Evolutionary conservation across 495 filamentous ascomycete genomes (phyloP).

Genomic region (Daldinia bambusicola): DNA sequence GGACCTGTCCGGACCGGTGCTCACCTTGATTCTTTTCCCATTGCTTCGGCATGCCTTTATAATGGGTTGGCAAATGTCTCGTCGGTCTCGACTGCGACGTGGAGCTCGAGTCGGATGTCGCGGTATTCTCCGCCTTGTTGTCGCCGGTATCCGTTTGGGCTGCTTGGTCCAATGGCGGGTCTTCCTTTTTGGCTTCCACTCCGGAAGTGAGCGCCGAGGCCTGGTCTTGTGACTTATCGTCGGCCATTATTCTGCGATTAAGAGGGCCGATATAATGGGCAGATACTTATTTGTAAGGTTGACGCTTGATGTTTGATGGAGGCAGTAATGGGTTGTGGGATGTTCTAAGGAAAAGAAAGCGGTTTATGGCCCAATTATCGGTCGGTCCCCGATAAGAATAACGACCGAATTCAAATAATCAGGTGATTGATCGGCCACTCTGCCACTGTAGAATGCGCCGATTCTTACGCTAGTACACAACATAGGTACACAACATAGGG

Average conservation of each 20-base stretch:
- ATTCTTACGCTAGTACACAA: background rate
- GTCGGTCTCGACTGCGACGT: conserved; percentile 20
- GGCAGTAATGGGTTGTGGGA: background rate
- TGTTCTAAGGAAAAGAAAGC: background rate
- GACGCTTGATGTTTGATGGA: background rate
- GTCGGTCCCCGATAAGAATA: conserved; percentile 6
- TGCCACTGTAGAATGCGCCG: too few species aligned
- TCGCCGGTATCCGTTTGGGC: conserved; percentile 25
- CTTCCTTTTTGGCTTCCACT: conserved; percentile 23
- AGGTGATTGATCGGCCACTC: conserved; percentile 9
- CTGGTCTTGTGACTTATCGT: conserved; percentile 31
- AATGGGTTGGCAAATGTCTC: conserved; percentile 40
- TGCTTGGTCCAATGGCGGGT: conserved; percentile 13
- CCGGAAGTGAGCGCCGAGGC: background rate
- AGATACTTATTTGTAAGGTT: conserved; percentile 6
- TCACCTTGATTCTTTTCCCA: conserved; percentile 49
- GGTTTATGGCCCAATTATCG: background rate
- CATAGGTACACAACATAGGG: background rate
- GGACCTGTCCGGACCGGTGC: conserved; percentile 3
- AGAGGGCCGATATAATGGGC: background rate
- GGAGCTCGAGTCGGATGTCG: conserved; percentile 26
- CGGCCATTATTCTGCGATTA: conserved; percentile 30
- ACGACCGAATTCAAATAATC: conserved; percentile 10
- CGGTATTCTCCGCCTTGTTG: conserved; percentile 37
- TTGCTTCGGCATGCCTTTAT: conserved; percentile 46